A percentile compares a stretch with the other conserved stretches of the same genome.
These are phyloP conservation scores for Botrytis tulipae DNA, from an alignment of 2,329 filamentous ascomycete species.

Conservation along the genomic window DNA sequence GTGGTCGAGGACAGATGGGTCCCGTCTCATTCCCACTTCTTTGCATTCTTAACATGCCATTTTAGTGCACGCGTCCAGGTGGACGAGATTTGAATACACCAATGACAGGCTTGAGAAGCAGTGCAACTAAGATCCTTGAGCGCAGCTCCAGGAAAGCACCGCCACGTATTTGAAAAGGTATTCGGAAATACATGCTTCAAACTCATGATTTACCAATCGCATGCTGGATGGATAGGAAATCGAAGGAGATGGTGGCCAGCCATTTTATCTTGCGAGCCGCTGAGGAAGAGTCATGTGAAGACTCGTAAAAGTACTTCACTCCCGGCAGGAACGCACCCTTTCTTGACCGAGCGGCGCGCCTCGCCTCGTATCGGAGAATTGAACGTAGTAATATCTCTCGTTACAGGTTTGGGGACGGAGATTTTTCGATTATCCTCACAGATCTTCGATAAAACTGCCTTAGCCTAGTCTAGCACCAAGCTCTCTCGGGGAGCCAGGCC, in stretches of 20 bases:
- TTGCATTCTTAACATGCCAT: constrained; percentile 22
- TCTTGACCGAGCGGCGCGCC: not conserved
- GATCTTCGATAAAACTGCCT: not conserved
- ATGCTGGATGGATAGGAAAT: not conserved
- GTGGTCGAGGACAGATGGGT: constrained; percentile 26
- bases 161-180: not conserved
- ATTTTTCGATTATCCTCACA: not conserved
- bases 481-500: not conserved
- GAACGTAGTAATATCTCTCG: constrained; percentile 4
- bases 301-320: not conserved
- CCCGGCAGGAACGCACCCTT: not conserved
- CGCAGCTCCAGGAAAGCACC: not conserved
- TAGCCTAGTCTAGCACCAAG: fast-evolving
- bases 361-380: fast-evolving
- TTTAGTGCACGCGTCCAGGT: not conserved
- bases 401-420: not conserved
- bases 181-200: not conserved
- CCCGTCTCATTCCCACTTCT: constrained; percentile 21
- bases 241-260: not conserved
- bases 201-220: not conserved
- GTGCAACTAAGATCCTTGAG: not conserved
- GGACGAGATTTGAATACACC: not conserved
- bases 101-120: not conserved
- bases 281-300: not conserved
- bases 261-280: not conserved